Evolutionary conservation across 768 basidiomycete genomes (phyloP).

Genomic region (Termitomyces sp.): DNA sequence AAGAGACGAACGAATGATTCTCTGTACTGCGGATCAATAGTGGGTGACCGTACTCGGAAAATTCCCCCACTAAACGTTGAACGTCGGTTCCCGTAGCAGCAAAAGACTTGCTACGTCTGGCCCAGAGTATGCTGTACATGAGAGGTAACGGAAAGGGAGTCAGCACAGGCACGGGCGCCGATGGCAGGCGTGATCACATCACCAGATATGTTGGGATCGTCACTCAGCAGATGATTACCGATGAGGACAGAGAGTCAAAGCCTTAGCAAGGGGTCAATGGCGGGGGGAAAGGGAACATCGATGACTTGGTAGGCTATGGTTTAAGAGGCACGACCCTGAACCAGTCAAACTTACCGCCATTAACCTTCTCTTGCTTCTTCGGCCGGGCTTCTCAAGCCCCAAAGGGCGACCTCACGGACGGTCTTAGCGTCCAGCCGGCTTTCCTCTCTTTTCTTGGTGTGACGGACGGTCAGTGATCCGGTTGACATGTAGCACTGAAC

Average conservation of each 20-base stretch:
- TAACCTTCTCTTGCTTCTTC: conserved; percentile 1
- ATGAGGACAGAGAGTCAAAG: not conserved
- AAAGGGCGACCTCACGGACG: not conserved
- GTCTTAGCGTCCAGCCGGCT: too few species aligned
- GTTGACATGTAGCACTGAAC: not conserved
- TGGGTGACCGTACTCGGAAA: not conserved
- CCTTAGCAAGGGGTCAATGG: not conserved
- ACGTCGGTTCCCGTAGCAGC: not conserved
- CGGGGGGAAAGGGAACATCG: not conserved
- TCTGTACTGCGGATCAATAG: too few species aligned
- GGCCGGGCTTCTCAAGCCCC: conserved; percentile 5
- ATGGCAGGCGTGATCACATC: conserved; percentile 7
- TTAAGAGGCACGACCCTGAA: conserved; percentile 2
- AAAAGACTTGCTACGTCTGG: not conserved
- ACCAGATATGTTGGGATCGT: not conserved
- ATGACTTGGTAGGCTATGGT: not conserved
- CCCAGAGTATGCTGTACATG: not conserved
- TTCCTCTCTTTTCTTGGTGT: too few species aligned
- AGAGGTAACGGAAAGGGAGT: not conserved
- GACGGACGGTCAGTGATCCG: not conserved
- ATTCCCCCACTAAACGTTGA: not conserved
- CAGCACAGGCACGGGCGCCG: not conserved
- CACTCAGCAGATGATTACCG: not conserved
- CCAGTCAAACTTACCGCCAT: conserved; percentile 2
- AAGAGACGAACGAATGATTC: not conserved